Conservation (phyloP, 768 basidiomycete species). For the Leccinum rimulosum region DNA sequence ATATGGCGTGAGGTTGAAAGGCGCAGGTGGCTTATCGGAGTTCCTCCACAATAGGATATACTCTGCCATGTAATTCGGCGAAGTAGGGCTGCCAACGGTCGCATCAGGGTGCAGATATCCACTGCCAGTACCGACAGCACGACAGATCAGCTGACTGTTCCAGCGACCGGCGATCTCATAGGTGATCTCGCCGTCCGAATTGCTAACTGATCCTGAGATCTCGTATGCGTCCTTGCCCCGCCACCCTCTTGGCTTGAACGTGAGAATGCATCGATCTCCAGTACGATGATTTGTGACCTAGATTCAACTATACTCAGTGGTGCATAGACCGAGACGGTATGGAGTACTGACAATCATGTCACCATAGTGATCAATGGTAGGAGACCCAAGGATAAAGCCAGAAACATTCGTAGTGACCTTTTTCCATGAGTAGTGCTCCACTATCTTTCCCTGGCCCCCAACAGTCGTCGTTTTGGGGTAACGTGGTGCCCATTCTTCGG, state of each 20-base stretch:
- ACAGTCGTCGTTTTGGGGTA: constrained; percentile 58
- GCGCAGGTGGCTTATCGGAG: constrained; percentile 75
- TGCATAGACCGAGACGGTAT: neutral
- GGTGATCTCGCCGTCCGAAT: constrained; percentile 57
- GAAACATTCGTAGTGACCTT: constrained; percentile 91
- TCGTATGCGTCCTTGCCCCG: constrained; percentile 88
- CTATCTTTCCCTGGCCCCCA: constrained; percentile 49
- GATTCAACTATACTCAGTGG: constrained; percentile 7
- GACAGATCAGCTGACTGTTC: constrained; percentile 92
- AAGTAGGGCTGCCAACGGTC: constrained; percentile 44
- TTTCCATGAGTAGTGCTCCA: constrained; percentile 95
- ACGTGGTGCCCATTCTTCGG: constrained; percentile 56
- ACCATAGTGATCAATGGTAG: constrained; percentile 90
- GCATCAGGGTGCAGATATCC: constrained; percentile 74
- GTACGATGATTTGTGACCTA: constrained; percentile 87
- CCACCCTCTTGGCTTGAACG: constrained; percentile 97
- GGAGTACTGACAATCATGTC: constrained; percentile 77
- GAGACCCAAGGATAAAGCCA: constrained; percentile 88
- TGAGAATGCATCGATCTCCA: constrained; percentile 79
- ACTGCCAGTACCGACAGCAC: constrained; percentile 58
- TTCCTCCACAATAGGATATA: constrained; percentile 92
- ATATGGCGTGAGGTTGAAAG: constrained; percentile 95
- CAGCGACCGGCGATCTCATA: constrained; percentile 95
- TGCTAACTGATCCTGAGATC: constrained; percentile 81
- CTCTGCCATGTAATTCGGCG: constrained; percentile 52